Conservation (phyloP, 2,329 filamentous ascomycete species). For the Monosporascus sp. region DNA sequence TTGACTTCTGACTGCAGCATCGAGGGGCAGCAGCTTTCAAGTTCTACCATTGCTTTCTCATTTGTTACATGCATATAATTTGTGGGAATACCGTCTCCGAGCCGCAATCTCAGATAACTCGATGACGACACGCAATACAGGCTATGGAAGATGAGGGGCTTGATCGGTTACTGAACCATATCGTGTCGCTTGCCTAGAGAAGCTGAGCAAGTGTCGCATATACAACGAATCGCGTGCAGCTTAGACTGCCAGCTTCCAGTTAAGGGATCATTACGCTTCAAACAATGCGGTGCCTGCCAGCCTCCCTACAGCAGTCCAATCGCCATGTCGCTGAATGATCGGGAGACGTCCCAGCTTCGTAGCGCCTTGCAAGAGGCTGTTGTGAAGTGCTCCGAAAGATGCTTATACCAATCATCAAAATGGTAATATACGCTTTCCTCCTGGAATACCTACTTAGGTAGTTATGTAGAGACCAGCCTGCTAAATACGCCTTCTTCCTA, state of each 20-base stretch:
- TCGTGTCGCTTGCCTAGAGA: too few relatives aligned
- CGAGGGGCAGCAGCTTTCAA: background rate
- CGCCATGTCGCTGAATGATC: conserved; percentile 49
- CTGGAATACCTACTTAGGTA: background rate
- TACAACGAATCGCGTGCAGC: background rate
- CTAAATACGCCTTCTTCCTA: conserved; percentile 32
- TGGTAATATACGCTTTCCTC: conserved; percentile 54
- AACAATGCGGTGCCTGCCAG: background rate
- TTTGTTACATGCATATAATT: too few relatives aligned
- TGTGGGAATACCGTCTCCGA: background rate
- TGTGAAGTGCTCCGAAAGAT: conserved; percentile 87
- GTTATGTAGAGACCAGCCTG: background rate
- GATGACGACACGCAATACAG: conserved; percentile 1
- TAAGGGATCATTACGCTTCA: too few relatives aligned
- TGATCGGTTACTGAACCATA: too few relatives aligned
- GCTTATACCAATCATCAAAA: conserved; percentile 93
- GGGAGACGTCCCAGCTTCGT: conserved; percentile 60
- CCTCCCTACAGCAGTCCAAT: background rate
- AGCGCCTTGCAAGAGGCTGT: conserved; percentile 77
- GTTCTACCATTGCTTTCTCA: too few relatives aligned
- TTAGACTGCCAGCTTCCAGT: too few relatives aligned
- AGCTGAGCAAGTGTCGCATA: too few relatives aligned
- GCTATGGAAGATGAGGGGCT: too few relatives aligned
- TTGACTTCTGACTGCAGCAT: conserved; percentile 5
- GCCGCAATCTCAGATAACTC: background rate